Evolutionary conservation across 768 basidiomycete genomes (phyloP).

Genomic region (Symmetrospora coprosmae): DNA sequence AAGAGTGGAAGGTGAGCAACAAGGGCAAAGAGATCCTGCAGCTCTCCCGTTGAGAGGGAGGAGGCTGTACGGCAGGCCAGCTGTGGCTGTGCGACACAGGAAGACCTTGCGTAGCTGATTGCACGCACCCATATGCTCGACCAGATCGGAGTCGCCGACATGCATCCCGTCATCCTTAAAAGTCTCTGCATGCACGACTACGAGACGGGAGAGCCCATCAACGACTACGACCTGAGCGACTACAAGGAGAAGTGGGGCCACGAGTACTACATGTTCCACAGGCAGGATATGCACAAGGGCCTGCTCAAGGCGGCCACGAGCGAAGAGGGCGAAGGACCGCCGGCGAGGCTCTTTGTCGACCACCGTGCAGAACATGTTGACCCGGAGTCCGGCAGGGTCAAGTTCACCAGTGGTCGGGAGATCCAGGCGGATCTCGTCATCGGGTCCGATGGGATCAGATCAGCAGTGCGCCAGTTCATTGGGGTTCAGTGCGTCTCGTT

Average conservation of each 20-base stretch:
- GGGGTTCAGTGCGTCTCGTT: background rate
- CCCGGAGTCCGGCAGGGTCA: slow-evolving; percentile 20
- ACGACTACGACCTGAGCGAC: slow-evolving; percentile 23
- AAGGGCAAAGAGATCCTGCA: too few species aligned
- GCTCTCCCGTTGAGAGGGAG: background rate
- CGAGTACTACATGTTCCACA: slow-evolving; percentile 31
- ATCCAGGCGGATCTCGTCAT: slow-evolving; percentile 28
- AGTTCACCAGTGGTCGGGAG: background rate
- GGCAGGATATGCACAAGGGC: slow-evolving; percentile 31
- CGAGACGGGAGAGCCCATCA: slow-evolving; percentile 5
- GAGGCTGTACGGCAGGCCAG: background rate
- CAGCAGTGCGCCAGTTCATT: background rate
- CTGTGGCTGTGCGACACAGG: background rate
- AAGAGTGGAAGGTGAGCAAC: slow-evolving; percentile 4
- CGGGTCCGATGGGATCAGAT: slow-evolving; percentile 30
- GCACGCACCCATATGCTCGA: too few species aligned
- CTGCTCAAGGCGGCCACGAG: slow-evolving; percentile 25
- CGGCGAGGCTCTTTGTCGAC: slow-evolving; percentile 21
- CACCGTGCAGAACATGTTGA: slow-evolving; percentile 25
- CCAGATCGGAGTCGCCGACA: background rate
- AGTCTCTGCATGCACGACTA: slow-evolving; percentile 12
- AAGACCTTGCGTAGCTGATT: background rate
- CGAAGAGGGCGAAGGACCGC: slow-evolving; percentile 27
- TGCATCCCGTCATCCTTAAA: slow-evolving; percentile 3
- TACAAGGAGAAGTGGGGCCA: slow-evolving; percentile 32